Evolutionary conservation across 2,329 filamentous ascomycete species (phyloP).

Genomic region (Metarhizium brunneum): DNA sequence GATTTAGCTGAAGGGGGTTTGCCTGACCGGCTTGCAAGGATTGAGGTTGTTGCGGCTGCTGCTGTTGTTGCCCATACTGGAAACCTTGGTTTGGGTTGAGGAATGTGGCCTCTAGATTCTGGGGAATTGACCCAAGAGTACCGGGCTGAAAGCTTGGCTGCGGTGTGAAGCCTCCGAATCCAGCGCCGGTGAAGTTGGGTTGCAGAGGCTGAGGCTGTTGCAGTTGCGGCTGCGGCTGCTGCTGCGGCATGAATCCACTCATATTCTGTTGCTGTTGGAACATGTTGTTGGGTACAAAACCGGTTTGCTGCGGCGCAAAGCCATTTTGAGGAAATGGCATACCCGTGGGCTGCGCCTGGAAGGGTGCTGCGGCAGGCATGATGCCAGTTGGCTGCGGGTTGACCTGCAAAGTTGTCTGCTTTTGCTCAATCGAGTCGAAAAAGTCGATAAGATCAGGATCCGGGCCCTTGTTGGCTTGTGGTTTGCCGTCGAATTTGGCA

Average conservation of each 20-base stretch:
- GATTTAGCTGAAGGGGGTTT: constrained; percentile 31
- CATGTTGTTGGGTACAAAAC: constrained; percentile 17
- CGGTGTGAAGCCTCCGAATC: constrained; percentile 75
- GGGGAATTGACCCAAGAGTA: constrained; percentile 46
- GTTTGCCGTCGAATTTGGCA: constrained; percentile 29
- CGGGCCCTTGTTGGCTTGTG: constrained; percentile 49
- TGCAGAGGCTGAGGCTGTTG: constrained; percentile 21
- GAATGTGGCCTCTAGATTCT: constrained; percentile 44
- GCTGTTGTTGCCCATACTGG: constrained; percentile 11
- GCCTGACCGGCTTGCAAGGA: constrained; percentile 25
- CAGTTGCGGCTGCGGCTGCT: constrained; percentile 26
- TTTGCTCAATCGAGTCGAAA: constrained; percentile 86
- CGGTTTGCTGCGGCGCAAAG: constrained; percentile 17
- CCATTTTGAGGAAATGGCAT: constrained; percentile 18
- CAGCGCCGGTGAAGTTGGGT: constrained; percentile 55
- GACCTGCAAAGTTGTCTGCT: constrained; percentile 62
- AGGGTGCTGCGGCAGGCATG: constrained; percentile 25
- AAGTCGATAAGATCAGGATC: constrained; percentile 84
- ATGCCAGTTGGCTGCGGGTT: constrained; percentile 24
- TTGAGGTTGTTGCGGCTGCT: constrained; percentile 13
- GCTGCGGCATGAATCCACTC: constrained; percentile 15
- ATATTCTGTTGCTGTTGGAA: constrained; percentile 22
- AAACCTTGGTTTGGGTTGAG: constrained; percentile 24
- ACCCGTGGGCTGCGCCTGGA: constrained; percentile 28
- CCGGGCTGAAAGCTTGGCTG: constrained; percentile 48